phyloP scores from a whole-genome alignment of 2,329 filamentous ascomycete species.

The Aspergillus persii region DNA sequence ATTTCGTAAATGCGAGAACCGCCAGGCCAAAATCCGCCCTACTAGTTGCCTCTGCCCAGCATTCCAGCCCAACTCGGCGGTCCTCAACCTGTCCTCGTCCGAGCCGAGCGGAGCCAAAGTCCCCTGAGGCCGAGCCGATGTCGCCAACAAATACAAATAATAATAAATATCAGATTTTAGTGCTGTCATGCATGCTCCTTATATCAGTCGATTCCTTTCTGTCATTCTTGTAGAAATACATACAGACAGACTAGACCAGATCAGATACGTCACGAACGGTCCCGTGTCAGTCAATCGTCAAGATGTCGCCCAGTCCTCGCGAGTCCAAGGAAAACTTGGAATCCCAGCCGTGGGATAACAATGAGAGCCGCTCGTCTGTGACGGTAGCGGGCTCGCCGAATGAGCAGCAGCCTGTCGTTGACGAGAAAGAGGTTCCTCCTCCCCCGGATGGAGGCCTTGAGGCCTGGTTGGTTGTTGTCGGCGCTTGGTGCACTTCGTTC shows the following conservation, averaged over 20 bases:
- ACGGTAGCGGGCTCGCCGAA: not conserved
- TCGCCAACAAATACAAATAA: not conserved
- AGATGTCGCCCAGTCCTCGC: not conserved
- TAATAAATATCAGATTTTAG: not conserved
- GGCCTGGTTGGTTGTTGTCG: conserved; percentile 58
- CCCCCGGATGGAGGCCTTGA: conserved; percentile 13
- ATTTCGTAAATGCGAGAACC: too few species aligned
- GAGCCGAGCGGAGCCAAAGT: not conserved
- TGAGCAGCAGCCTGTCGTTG: not conserved
- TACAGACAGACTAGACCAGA: not conserved
- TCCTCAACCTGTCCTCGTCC: not conserved
- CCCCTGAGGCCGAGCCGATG: not conserved
- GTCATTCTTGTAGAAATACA: not conserved
- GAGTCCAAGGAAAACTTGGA: not conserved
- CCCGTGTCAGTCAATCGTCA: not conserved
- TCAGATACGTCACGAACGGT: not conserved
- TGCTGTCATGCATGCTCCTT: not conserved
- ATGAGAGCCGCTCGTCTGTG: not conserved
- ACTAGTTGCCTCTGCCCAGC: too few species aligned
- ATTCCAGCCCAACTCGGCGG: not conserved
- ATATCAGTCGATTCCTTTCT: not conserved
- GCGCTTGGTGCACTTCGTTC: conserved; percentile 44
- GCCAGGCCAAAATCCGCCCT: too few species aligned
- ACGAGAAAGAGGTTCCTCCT: not conserved
- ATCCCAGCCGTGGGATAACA: not conserved